Evolutionary conservation across 1,139 yeast species (phyloP), one percentile per base, ranked within the genome.

Genomic region (Candida sanyaensis): DNA sequence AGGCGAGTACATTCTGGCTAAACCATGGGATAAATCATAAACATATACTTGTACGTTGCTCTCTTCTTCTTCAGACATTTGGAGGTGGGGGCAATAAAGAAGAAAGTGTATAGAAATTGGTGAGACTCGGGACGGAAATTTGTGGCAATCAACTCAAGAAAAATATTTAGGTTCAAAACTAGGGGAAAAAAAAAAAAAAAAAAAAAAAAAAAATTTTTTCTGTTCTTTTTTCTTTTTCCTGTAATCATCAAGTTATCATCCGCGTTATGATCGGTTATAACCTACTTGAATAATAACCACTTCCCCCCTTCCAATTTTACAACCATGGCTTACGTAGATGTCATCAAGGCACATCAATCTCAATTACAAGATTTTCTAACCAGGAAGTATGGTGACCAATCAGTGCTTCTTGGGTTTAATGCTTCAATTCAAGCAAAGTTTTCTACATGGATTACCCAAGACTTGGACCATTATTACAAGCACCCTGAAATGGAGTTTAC

Each of bases 11-110:
- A 66, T 48, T 7, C 75, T 65, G 3, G 81, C 80, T 41, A 75
- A 53, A 0, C 79, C 78, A 33, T 62, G 68, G 4, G 88, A 81
- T 17, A 85, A 71, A 54, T 85, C 91, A 56, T 85, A 85, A 9
- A 84, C 86, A 57, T 83, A 82, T 1, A 85, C 79, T 55, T 81
- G 69, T 3, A 55, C 57, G 17, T 40, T 42, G 36, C n/a, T 32
- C 40, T 27, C 39, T 27, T 33, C n/a, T n/a, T n/a, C 42, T 13
- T 44, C 43, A 17, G 38, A 13, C 38, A 34, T 41, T 13, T 10
- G 21, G 32, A 6, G 11, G 29, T n/a, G n/a, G 27, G 2, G 21
- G 30, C 26, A 8, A 26, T 26, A 6, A 4, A 6, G 9, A 8
- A 26, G 28, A 26, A 26, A 26, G 3, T 17, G 21, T 17, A 17